A percentile compares a stretch with the other conserved stretches of the same genome.
phyloP scores from a whole-genome alignment of 352 stramenopile genomes.

The Globisporangium solare region DNA sequence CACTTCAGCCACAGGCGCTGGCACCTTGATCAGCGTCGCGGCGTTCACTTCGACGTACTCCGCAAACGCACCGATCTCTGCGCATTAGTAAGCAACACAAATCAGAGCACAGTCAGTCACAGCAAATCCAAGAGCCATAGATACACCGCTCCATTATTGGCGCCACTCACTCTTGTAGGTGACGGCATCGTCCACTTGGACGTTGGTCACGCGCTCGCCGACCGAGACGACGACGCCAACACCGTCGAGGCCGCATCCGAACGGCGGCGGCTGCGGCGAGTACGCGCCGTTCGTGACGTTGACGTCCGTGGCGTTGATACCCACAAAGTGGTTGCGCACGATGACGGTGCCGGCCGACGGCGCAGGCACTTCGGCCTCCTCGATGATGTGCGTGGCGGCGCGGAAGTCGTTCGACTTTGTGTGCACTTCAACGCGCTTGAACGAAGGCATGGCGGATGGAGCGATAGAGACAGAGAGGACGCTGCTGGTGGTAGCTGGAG shows the following conservation, averaged over 20 bases:
- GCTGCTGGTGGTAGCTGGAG: background rate
- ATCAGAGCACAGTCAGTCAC: background rate
- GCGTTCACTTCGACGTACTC: conserved; percentile 42
- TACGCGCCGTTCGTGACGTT: conserved; percentile 56
- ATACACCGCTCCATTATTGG: conserved; percentile 1
- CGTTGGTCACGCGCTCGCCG: conserved; percentile 33
- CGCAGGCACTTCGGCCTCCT: conserved; percentile 20
- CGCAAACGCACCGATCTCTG: conserved; percentile 42
- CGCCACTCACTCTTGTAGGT: conserved; percentile 27
- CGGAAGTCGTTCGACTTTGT: conserved; percentile 40
- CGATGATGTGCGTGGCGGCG: conserved; percentile 28
- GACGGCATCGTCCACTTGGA: conserved; percentile 44
- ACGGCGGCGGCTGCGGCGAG: conserved; percentile 31
- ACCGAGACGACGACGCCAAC: conserved; percentile 36
- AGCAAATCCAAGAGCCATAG: background rate
- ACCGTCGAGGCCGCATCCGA: conserved; percentile 37
- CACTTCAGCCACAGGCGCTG: conserved; percentile 11
- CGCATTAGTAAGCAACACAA: background rate
- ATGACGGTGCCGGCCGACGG: conserved; percentile 22
- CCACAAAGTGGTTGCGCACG: conserved; percentile 45
- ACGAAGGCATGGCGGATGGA: conserved; percentile 23
- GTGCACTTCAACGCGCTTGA: conserved; percentile 37
- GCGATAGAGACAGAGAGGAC: no score
- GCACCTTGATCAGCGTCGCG: conserved; percentile 28
- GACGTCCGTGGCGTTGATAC: conserved; percentile 56